These are phyloP conservation scores for Metschnikowia lachancei DNA, from an alignment of 805 yeast species.

Conservation along the genomic window DNA sequence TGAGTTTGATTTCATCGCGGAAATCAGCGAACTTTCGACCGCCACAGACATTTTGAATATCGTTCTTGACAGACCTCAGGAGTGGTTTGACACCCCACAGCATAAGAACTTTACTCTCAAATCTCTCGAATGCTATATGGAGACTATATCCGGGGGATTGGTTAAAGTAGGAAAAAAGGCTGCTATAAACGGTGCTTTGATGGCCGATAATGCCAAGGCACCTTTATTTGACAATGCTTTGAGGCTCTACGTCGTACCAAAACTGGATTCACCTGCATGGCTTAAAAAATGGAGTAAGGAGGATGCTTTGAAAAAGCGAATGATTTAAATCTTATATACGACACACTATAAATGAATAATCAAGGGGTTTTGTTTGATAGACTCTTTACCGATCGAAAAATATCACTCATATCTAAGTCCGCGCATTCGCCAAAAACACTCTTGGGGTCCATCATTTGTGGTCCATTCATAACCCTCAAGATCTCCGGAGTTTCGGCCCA, in stretches of 20 bases:
- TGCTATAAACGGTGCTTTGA: constrained; percentile 60
- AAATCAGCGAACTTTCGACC: constrained; percentile 68
- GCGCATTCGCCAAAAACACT: constrained; percentile 74
- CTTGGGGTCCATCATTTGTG: constrained; percentile 54
- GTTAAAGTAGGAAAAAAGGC: constrained; percentile 81
- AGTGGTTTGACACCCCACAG: constrained; percentile 64
- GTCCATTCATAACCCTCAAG: constrained; percentile 26
- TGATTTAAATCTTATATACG: not conserved
- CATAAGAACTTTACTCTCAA: constrained; percentile 58
- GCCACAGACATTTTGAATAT: constrained; percentile 60
- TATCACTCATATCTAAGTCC: constrained; percentile 64
- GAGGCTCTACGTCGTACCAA: constrained; percentile 77
- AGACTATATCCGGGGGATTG: constrained; percentile 78
- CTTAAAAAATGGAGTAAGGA: constrained; percentile 61
- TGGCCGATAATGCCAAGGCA: constrained; percentile 58
- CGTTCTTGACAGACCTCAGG: constrained; percentile 60
- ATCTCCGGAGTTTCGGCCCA: constrained; percentile 44
- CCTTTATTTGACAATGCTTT: constrained; percentile 76
- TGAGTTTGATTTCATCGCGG: constrained; percentile 79
- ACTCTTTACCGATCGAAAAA: constrained; percentile 42
- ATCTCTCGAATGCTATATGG: constrained; percentile 72
- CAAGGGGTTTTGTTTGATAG: constrained; percentile 1
- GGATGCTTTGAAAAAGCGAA: constrained; percentile 49
- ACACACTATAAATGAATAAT: too few species aligned
- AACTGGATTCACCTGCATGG: constrained; percentile 63